A percentile compares a stretch with the other conserved stretches of the same genome.
phyloP scores from a whole-genome alignment of 78 protist species.

The slime mould (Dictyostelium discoideum) region DNA sequence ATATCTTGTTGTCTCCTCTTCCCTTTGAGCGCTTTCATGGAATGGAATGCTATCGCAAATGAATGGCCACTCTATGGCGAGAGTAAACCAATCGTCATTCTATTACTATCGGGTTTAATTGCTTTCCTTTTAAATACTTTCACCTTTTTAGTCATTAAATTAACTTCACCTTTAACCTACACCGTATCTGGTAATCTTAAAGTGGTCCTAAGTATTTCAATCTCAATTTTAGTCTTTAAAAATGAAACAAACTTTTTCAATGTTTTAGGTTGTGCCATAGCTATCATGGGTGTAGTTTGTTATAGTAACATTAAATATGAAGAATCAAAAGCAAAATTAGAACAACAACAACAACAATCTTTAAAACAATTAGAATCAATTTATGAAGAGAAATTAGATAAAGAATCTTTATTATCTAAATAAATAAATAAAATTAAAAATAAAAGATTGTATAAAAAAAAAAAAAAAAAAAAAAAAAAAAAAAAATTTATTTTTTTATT shows the following conservation, averaged over 20 bases:
- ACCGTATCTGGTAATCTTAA: slow-evolving; percentile 85
- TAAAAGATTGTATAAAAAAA: not conserved
- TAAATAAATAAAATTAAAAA: not conserved
- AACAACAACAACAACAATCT: not conserved
- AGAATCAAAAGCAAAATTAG: slow-evolving; percentile 10
- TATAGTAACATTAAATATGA: slow-evolving; percentile 58
- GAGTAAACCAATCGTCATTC: not conserved
- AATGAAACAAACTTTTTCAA: slow-evolving; percentile 55
- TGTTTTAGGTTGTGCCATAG: slow-evolving; percentile 42
- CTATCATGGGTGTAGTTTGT: slow-evolving; percentile 44
- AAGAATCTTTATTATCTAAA: not conserved
- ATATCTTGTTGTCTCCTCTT: not conserved
- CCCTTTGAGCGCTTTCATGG: slow-evolving; percentile 5
- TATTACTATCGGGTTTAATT: slow-evolving; percentile 13
- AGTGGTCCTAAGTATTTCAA: slow-evolving; percentile 69
- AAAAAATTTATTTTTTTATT: too few species aligned
- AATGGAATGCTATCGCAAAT: not conserved
- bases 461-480: not conserved
- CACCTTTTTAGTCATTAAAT: slow-evolving; percentile 78
- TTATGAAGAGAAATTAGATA: not conserved
- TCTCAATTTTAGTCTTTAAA: slow-evolving; percentile 71
- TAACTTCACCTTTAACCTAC: slow-evolving; percentile 79
- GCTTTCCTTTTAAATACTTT: slow-evolving; percentile 68
- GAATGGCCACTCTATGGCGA: slow-evolving; percentile 24
- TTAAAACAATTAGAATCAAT: not conserved